Percentiles rank a stretch among this genome's conserved stretches.
phyloP scores from a whole-genome alignment of 768 basidiomycete species.

The Mrakia hoshinonis region DNA sequence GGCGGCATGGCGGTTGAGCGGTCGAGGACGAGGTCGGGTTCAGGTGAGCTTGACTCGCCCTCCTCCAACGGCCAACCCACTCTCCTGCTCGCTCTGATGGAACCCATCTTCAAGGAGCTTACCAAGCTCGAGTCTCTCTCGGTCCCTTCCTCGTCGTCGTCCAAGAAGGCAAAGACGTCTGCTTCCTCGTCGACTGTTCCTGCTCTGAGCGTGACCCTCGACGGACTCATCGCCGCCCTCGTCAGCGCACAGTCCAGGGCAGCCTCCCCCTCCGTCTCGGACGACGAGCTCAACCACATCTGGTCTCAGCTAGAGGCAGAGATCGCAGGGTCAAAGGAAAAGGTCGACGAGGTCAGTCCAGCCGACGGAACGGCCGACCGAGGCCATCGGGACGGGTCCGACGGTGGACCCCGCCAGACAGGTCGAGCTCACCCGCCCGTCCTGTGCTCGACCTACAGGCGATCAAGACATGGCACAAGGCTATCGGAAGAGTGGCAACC shows the following conservation, averaged over 20 bases:
- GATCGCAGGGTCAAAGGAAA: slow-evolving; percentile 43
- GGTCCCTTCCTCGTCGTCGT: not conserved
- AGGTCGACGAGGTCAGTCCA: slow-evolving; percentile 50
- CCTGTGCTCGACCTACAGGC: slow-evolving; percentile 43
- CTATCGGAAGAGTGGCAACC: slow-evolving; percentile 70
- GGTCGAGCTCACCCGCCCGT: slow-evolving; percentile 34
- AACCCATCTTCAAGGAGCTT: slow-evolving; percentile 66
- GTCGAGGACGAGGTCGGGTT: too few species aligned
- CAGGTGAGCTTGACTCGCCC: too few species aligned
- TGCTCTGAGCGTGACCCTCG: slow-evolving; percentile 27
- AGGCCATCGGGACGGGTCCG: slow-evolving; percentile 48
- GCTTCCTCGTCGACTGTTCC: slow-evolving; percentile 40
- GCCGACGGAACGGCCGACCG: slow-evolving; percentile 67
- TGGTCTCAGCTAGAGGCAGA: not conserved
- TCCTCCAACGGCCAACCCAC: too few species aligned
- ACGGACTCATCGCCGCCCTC: not conserved
- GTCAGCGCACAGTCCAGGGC: slow-evolving; percentile 31
- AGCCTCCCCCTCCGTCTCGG: slow-evolving; percentile 20
- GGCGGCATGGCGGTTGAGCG: too few species aligned
- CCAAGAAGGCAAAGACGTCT: slow-evolving; percentile 30
- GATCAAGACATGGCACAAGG: slow-evolving; percentile 78
- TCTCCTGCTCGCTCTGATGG: slow-evolving; percentile 49
- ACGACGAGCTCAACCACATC: not conserved
- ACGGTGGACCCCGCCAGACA: not conserved
- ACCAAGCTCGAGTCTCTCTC: slow-evolving; percentile 60